Conservation (phyloP, 1,284 basidiomycete genomes). For the Ganoderma sinense region DNA sequence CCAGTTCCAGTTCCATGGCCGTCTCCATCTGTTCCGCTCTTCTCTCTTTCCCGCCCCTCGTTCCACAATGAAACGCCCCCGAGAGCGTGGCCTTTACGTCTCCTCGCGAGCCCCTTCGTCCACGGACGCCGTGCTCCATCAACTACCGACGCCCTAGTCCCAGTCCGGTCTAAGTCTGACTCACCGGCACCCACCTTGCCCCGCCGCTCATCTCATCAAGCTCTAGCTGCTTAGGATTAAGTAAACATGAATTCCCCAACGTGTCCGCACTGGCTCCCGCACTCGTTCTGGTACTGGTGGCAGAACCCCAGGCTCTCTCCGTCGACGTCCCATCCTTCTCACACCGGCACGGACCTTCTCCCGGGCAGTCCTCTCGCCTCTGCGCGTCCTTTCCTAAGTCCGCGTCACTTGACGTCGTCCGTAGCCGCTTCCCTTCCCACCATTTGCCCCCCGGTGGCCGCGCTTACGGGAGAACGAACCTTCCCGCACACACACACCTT, state of each 20-base stretch:
- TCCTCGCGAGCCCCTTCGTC: not conserved
- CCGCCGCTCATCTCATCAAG: not conserved
- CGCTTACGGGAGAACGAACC: slow-evolving; percentile 24
- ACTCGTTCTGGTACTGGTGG: not conserved
- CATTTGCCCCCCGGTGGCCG: slow-evolving; percentile 5
- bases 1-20: not conserved
- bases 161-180: not conserved
- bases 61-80: slow-evolving; percentile 14
- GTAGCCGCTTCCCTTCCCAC: slow-evolving; percentile 12
- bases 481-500: slow-evolving; percentile 10
- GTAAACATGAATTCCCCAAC: not conserved
- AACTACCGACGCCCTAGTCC: not conserved
- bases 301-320: not conserved
- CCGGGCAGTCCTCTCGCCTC: slow-evolving; percentile 9
- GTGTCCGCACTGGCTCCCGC: not conserved
- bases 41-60: slow-evolving; percentile 8
- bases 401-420: slow-evolving; percentile 36
- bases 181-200: not conserved
- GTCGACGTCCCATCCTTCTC: slow-evolving; percentile 8
- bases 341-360: slow-evolving; percentile 33
- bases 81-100: not conserved
- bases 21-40: slow-evolving; percentile 10
- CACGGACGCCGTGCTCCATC: slow-evolving; percentile 4
- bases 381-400: slow-evolving; percentile 32
- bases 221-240: not conserved